Percentiles rank a stretch among this genome's conserved stretches.
Conservation (phyloP, 306 rosid species). For the Lagenaria siceraria region DNA sequence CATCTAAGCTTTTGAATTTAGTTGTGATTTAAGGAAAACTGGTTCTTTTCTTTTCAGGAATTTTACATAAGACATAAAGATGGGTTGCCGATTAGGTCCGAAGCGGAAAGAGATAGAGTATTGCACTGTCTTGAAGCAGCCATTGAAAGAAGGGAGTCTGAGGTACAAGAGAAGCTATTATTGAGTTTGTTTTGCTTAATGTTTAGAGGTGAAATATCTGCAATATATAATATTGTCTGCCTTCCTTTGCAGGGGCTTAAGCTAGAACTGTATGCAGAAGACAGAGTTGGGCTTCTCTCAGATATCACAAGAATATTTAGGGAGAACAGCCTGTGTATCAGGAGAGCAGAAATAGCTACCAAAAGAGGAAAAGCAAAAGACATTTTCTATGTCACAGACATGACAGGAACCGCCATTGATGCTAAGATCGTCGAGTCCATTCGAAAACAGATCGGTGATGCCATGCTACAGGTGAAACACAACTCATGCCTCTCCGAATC, state of each 20-base stretch:
- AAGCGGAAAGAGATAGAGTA: conserved; percentile 81
- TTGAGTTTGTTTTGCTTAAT: background rate
- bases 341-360: conserved; percentile 87
- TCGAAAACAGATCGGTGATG: conserved; percentile 60
- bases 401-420: conserved; percentile 68
- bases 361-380: conserved; percentile 54
- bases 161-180: conserved; percentile 27
- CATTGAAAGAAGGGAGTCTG: conserved; percentile 77
- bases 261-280: conserved; percentile 66
- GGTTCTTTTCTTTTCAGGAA: conserved; percentile 33
- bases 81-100: conserved; percentile 79
- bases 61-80: conserved; percentile 84
- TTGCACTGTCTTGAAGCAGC: conserved; percentile 91
- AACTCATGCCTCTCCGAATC: conserved; percentile 32
- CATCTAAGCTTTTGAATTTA: background rate
- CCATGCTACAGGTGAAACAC: conserved; percentile 50
- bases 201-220: background rate
- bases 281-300: conserved; percentile 76
- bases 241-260: conserved; percentile 64
- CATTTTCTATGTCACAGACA: conserved; percentile 76
- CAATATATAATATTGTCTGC: background rate
- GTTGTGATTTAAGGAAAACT: background rate
- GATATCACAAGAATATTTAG: conserved; percentile 87
- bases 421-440: conserved; percentile 62
- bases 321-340: conserved; percentile 76